Evolutionary conservation across 2,329 filamentous ascomycete genomes (phyloP), one percentile per base, ranked within the genome.

Genomic region (Leptodontidium sp.): DNA sequence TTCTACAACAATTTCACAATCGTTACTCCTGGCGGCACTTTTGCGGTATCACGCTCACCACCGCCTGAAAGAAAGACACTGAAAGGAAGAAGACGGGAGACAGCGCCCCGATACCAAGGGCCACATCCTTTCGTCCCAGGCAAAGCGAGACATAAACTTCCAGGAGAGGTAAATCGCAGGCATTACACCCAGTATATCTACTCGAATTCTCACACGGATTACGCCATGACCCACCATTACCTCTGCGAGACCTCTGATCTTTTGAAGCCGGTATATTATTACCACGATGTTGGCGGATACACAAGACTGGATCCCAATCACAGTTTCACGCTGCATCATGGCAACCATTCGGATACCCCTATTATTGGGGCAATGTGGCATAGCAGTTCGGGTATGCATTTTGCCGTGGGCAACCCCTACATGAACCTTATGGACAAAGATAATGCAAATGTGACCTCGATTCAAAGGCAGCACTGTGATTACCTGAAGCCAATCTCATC

Each of bases 401-500:
- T 64, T 64, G 61, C 61, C 35, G 61, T 64, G 4, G 61, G 61
- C 15, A 32, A 15, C 38, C 49, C 49, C 14, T 55, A 43, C 21
- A 64, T 64, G 61, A 40, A 55, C 21, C 43, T 43, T 6, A 21
- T 29, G 21, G 61, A 64, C 43, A 38, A 40, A 32, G 29, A 64
- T 8, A 29, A 64, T 35, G 49, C 55, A 32, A 53, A 26, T 43
- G 32, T 64, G 32, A 55, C 11, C 11, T 43, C 49, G n/a, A 64
- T 64, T 17, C 49, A 64, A 21, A 49, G 61, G 49, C 61, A 64
- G 49, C 21, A 64, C 38, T 64, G 61, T n/a, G 61, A 55, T 14
- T 64, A 45, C 21, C 49, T 64, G 32, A 64, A 64, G 49, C 61
- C 61, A 12, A 64, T 64, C n/a, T 64, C 61, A 6, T 50, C 59